phyloP scores from a whole-genome alignment of 345 rosid species.

The Populus simonii region DNA sequence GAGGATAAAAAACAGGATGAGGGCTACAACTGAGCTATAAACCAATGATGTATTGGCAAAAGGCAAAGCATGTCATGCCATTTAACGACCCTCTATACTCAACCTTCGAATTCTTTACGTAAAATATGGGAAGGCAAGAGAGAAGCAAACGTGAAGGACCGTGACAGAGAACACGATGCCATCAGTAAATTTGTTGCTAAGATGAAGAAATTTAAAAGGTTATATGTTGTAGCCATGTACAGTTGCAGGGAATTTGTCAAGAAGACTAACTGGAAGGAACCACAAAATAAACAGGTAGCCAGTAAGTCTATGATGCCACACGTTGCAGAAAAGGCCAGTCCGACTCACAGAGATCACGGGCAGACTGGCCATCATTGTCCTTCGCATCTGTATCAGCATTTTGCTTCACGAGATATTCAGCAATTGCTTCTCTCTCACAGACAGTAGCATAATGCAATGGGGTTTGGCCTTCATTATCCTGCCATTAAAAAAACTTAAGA shows the following conservation, averaged over 20 bases:
- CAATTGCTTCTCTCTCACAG: conserved; percentile 80
- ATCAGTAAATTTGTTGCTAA: neutral
- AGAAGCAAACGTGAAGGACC: neutral
- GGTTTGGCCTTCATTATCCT: conserved; percentile 97
- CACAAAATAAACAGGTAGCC: neutral
- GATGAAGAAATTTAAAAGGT: neutral
- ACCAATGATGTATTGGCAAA: neutral
- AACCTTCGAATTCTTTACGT: neutral
- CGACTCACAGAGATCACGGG: conserved; percentile 58
- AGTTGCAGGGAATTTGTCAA: conserved; percentile 23
- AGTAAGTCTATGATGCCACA: conserved; percentile 4
- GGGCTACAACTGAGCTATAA: neutral
- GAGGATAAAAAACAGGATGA: neutral
- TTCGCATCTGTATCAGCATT: conserved; percentile 57
- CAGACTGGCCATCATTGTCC: conserved; percentile 66
- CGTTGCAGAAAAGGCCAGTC: conserved; percentile 71
- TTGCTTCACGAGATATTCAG: conserved; percentile 70
- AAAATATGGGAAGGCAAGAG: neutral
- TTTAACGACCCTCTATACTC: neutral
- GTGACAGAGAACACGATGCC: neutral
- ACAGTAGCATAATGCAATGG: conserved; percentile 88
- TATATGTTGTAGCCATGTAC: conserved; percentile 33
- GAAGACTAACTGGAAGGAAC: conserved; percentile 4
- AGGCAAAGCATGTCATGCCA: neutral
- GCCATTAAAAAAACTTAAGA: conserved; percentile 2